Conservation (phyloP, 495 filamentous ascomycete genomes). For the Trichoderma gamsii region DNA sequence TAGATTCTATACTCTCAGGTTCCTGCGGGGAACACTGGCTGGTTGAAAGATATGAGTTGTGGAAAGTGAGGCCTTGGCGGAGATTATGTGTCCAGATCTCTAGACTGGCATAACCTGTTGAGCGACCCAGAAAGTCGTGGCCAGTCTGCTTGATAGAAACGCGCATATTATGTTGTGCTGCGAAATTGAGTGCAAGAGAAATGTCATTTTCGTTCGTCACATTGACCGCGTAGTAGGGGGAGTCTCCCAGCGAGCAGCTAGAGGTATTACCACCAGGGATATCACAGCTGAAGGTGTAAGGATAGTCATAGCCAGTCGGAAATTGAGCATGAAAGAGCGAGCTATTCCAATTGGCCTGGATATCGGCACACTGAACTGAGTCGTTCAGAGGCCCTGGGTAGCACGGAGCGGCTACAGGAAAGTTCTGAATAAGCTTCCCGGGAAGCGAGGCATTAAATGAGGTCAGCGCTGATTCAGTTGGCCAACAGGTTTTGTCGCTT, state of each 20-base stretch:
- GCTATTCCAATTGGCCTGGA: slow-evolving; percentile 22
- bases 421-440: slow-evolving; percentile 25
- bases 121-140: slow-evolving; percentile 55
- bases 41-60: neutral
- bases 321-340: slow-evolving; percentile 33
- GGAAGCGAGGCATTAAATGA: neutral
- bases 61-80: slow-evolving; percentile 33
- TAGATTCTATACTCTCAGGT: slow-evolving; percentile 22
- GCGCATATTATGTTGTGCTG: slow-evolving; percentile 50
- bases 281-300: slow-evolving; percentile 26
- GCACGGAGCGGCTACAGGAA: slow-evolving; percentile 27
- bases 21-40: slow-evolving; percentile 22
- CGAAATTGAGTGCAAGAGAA: slow-evolving; percentile 56
- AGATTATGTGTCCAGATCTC: slow-evolving; percentile 52
- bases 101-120: slow-evolving; percentile 42
- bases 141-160: slow-evolving; percentile 63
- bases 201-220: slow-evolving; percentile 50
- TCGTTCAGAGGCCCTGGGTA: slow-evolving; percentile 44
- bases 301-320: slow-evolving; percentile 28
- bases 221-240: slow-evolving; percentile 54
- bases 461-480: neutral
- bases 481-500: neutral
- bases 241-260: slow-evolving; percentile 51
- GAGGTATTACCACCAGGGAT: slow-evolving; percentile 31
- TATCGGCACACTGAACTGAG: slow-evolving; percentile 33